Conservation (phyloP, 768 basidiomycete species). For the Macrolepiota albuminosa region DNA sequence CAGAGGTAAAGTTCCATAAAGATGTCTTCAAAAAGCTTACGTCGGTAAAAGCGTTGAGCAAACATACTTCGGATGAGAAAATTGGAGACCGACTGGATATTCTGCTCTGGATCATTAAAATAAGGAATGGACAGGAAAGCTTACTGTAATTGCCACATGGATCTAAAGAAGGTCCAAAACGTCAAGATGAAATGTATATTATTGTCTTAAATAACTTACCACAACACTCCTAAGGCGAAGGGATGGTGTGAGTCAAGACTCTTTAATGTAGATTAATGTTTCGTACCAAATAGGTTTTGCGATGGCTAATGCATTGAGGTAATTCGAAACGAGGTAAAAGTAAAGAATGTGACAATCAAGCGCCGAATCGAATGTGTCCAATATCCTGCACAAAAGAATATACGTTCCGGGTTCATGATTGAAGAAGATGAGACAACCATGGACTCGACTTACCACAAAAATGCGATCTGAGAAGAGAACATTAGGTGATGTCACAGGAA, state of each 20-base stretch:
- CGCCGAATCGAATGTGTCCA: conserved; percentile 54
- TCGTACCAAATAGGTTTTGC: conserved; percentile 44
- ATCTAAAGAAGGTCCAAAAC: conserved; percentile 26
- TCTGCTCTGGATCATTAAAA: neutral
- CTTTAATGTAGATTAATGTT: neutral
- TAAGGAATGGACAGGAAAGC: conserved; percentile 10
- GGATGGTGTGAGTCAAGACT: neutral
- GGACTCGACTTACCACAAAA: conserved; percentile 24
- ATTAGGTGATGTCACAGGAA: neutral
- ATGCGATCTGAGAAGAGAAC: conserved; percentile 22
- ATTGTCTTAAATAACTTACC: conserved; percentile 27
- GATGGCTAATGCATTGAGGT: conserved; percentile 41
- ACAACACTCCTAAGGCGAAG: conserved; percentile 40
- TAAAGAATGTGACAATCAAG: conserved; percentile 54
- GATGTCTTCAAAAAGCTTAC: conserved; percentile 27
- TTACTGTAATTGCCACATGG: conserved; percentile 52
- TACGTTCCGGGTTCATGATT: neutral
- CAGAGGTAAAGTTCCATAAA: neutral
- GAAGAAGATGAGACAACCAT: neutral
- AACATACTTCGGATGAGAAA: conserved; percentile 51
- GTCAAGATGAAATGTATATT: neutral
- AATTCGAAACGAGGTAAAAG: conserved; percentile 54
- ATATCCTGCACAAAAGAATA: conserved; percentile 26
- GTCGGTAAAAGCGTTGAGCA: conserved; percentile 41
- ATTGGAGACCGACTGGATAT: conserved; percentile 40